Conservation (phyloP, 148 eudicot genomes). For the Fagopyrum esculentum region DNA sequence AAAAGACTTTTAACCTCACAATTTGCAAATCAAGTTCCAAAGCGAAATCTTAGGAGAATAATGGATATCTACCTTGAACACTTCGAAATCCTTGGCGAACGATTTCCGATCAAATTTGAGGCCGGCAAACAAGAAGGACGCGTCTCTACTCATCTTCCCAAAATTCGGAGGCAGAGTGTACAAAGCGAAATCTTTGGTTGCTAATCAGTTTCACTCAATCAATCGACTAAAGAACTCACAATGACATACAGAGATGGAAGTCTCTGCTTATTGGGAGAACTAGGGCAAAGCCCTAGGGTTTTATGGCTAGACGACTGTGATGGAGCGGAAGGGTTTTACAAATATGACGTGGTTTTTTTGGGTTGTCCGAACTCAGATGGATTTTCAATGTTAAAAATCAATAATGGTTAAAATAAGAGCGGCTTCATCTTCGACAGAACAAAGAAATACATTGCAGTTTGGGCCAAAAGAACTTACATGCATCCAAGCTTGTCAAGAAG, state of each 20-base stretch:
- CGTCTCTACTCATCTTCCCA: slow-evolving; percentile 37
- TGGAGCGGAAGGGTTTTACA: not conserved
- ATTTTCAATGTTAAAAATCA: no score
- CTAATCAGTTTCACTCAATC: not conserved
- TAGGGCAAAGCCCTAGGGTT: slow-evolving; percentile 9
- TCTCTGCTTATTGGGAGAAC: not conserved
- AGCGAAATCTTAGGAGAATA: not conserved
- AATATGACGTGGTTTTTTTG: not conserved
- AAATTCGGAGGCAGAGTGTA: not conserved
- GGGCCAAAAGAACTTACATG: no score
- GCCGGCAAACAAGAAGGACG: slow-evolving; percentile 78
- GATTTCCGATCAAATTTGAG: slow-evolving; percentile 55
- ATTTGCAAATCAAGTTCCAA: not conserved
- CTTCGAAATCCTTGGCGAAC: slow-evolving; percentile 59
- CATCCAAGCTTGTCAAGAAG: no score
- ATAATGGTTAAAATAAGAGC: no score
- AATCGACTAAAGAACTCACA: not conserved
- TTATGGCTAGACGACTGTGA: not conserved
- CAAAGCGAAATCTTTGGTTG: not conserved
- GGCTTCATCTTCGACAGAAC: no score
- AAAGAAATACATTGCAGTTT: no score
- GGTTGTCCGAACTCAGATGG: no score
- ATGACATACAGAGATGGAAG: not conserved
- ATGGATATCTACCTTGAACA: slow-evolving; percentile 47
- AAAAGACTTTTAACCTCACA: not conserved